Evolutionary conservation across 1,139 yeast species (phyloP), one percentile per base, ranked within the genome.

Genomic region (Blastobotrys apis): DNA sequence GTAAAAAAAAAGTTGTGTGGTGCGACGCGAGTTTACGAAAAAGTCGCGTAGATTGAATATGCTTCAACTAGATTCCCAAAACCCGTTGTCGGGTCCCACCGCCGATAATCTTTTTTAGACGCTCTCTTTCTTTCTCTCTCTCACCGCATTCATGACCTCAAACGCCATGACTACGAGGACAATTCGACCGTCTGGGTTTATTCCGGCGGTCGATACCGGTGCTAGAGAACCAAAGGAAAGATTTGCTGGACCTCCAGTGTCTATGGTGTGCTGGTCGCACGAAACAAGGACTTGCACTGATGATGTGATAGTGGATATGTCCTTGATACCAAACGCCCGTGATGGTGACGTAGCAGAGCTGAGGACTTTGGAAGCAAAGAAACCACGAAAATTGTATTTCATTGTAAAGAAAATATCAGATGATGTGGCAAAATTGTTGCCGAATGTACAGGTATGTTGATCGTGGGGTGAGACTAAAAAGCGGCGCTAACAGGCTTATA

Each of bases 331-430:
- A 76, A 53, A 79, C 1, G 77, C 83, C 0, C 69, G 69, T 45
- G 77, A 72, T 17, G 95, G 95, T n/a, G 86, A 83, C 57, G 68
- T 85, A 3, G 86, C 85, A 29, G 94, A 85, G 58, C 55, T 87
- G 39, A 71, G 69, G 45, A 68, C 75, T 2, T 59, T 61, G 5
- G 70, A 64, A 22, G 59, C 49, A 45, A 37, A 37, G n/a, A 54
- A 47, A 30, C 53, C 50, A 55, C 57, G 66, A 62, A 55, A 67
- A 45, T 58, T 75, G 4, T 70, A 69, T 46, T 77, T 79, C 53
- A 62, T 71, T 1, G 74, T 78, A 20, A 69, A 65, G 34, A 64
- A 62, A 29, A 59, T 68, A 50, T 62, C 61, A 19, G 60, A 60
- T 16, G 70, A 66, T 26, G 50, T 62, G 4, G 55, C 56, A 12